Evolutionary conservation across 2,329 filamentous ascomycete genomes (phyloP).

Genomic region (Paramyrothecium sp.): DNA sequence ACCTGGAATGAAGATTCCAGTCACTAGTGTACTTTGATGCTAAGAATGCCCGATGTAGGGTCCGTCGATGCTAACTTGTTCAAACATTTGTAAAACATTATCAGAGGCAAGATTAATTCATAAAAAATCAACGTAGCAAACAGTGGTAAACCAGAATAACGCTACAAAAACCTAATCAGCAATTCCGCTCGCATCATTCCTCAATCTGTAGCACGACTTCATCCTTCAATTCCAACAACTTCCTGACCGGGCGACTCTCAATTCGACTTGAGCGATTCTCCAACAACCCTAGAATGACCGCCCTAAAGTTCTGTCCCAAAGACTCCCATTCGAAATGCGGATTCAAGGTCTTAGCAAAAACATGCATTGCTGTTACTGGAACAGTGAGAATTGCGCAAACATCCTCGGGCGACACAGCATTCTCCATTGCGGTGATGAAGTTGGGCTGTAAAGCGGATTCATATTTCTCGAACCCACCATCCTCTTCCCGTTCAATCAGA

Average conservation of each 20-base stretch:
- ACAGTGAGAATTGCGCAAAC: slow-evolving; percentile 11
- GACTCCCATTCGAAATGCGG: slow-evolving; percentile 12
- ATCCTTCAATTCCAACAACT: slow-evolving; percentile 2
- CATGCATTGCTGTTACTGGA: slow-evolving; percentile 8
- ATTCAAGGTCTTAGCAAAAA: slow-evolving; percentile 13
- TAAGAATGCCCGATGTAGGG: too few species aligned
- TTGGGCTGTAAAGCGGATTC: slow-evolving; percentile 3
- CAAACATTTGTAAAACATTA: too few species aligned
- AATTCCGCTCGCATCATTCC: too few species aligned
- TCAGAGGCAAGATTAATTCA: too few species aligned
- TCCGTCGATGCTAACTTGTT: too few species aligned
- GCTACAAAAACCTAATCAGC: too few species aligned
- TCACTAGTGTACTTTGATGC: too few species aligned
- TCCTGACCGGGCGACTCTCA: slow-evolving; percentile 8
- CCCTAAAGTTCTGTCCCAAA: slow-evolving; percentile 9
- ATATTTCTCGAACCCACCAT: slow-evolving; percentile 4
- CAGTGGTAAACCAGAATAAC: too few species aligned
- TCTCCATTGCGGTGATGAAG: slow-evolving; percentile 9
- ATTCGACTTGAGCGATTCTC: slow-evolving; percentile 6
- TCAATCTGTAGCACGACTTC: too few species aligned
- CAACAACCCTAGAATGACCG: slow-evolving; percentile 9
- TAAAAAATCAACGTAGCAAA: too few species aligned
- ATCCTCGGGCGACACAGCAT: slow-evolving; percentile 6
- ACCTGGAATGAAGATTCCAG: too few species aligned
- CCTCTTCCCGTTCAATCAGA: background rate